Evolutionary conservation across 2,329 filamentous ascomycete species (phyloP), one percentile per base, ranked within the genome.

Genomic region (Graphilbum fragrans): DNA sequence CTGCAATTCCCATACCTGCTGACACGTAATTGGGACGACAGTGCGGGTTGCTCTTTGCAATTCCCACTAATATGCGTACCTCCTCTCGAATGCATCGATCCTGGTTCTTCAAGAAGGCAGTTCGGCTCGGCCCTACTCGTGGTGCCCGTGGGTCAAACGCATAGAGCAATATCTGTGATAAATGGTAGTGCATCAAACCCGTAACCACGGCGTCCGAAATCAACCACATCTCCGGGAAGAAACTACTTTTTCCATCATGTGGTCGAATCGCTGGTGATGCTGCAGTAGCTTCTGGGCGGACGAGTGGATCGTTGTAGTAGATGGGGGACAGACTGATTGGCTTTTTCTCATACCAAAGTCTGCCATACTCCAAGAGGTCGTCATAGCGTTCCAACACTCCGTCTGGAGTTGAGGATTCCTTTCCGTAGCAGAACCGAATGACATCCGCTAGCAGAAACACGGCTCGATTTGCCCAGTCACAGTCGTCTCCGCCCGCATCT

Each of bases 111-210:
- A 19, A 14, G 32, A 41, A 41, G 2, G 39, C 19, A 3, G 35
- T 23, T 2, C 39, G 39, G 16, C 25, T 22, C 3, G 33, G 37
- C 14, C 41, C 41, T 1, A 43, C 6, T 11, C 35, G 41, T 2
- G 41, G 41, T 3, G 36, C n/a, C 4, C 41, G 31, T 3, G 41
- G 41, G n/a, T 43, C 41, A 18, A 39, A 37, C 3, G 41, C 41
- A 3, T 20, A 8, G 9, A 43, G 25, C 2, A 43, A 25, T 8
- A 43, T 40, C 6, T 27, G 37, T 8, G 31, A 23, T 1, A 43
- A 25, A 23, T 39, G 34, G 22, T 43, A 43, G 22, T 43, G 37
- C 21, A 31, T 21, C 18, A 33, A 21, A 12, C 33, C 32, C 10
- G 32, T 37, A 4, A 31, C 37, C 2, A 16, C 36, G 1, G 31